Percentiles rank a stretch among this genome's conserved stretches.
These are phyloP conservation scores for Saccharomyces uvarum DNA, from an alignment of 1,139 yeast genomes.

Conservation along the genomic window DNA sequence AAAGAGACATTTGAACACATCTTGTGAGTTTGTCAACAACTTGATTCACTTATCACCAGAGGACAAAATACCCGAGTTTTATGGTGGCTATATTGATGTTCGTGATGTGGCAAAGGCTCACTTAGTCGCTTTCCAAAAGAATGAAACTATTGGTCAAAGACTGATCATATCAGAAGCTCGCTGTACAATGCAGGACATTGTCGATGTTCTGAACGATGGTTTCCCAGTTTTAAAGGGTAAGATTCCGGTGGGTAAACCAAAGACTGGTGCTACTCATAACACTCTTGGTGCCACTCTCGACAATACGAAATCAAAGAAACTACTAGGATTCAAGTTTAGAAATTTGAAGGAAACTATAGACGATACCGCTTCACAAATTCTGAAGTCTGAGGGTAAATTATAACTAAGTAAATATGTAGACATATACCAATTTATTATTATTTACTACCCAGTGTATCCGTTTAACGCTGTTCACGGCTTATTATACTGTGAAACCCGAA, in stretches of 20 bases:
- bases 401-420: background rate
- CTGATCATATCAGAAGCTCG: constrained; percentile 28
- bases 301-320: constrained; percentile 28
- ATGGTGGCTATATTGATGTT: constrained; percentile 38
- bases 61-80: constrained; percentile 13
- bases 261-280: constrained; percentile 11
- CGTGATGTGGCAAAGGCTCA: constrained; percentile 50
- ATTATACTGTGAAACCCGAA: background rate
- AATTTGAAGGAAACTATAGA: constrained; percentile 34
- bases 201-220: constrained; percentile 32
- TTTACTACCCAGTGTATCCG: background rate
- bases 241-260: constrained; percentile 17
- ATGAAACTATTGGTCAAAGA: constrained; percentile 29
- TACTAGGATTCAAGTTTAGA: constrained; percentile 37
- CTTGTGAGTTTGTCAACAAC: constrained; percentile 33
- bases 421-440: background rate
- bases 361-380: constrained; percentile 39
- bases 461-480: background rate
- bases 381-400: constrained; percentile 16
- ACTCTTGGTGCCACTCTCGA: constrained; percentile 12
- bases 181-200: constrained; percentile 30
- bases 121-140: constrained; percentile 36
- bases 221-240: constrained; percentile 36
- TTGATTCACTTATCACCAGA: constrained; percentile 20
- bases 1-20: constrained; percentile 31